Evolutionary conservation across 2,329 filamentous ascomycete species (phyloP).

Genomic region (Nigrograna mackinnonii): DNA sequence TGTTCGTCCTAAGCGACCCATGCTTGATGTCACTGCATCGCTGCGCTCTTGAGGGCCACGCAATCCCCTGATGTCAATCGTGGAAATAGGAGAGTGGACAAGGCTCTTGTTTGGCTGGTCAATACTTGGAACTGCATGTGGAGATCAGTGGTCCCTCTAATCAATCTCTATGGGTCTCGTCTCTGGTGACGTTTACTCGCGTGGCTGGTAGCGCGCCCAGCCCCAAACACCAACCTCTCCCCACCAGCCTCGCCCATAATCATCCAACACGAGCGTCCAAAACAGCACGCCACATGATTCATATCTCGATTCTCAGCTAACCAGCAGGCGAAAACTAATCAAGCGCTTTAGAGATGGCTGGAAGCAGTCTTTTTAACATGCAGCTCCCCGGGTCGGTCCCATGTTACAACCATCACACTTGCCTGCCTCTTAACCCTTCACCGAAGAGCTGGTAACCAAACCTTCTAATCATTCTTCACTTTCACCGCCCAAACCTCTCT

Average conservation of each 20-base stretch:
- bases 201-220: too few species aligned
- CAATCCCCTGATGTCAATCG: too few species aligned
- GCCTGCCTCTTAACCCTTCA: slow-evolving; percentile 7
- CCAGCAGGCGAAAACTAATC: slow-evolving; percentile 26
- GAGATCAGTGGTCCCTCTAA: too few species aligned
- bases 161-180: too few species aligned
- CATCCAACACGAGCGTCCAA: slow-evolving; percentile 31
- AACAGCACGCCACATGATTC: slow-evolving; percentile 22
- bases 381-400: slow-evolving; percentile 20
- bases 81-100: too few species aligned
- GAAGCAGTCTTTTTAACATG: slow-evolving; percentile 29
- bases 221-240: slow-evolving; percentile 10
- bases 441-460: background rate
- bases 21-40: too few species aligned
- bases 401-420: slow-evolving; percentile 22
- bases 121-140: too few species aligned
- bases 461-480: background rate
- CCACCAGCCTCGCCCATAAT: slow-evolving; percentile 37
- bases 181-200: too few species aligned
- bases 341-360: slow-evolving; percentile 31
- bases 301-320: slow-evolving; percentile 20
- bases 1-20: too few species aligned
- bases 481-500: slow-evolving; percentile 1
- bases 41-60: too few species aligned
- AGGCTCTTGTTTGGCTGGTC: too few species aligned